A percentile compares a stretch with the other conserved stretches of the same genome.
phyloP scores from a whole-genome alignment of 2,329 filamentous ascomycete species.

The Aspergillus sp. region DNA sequence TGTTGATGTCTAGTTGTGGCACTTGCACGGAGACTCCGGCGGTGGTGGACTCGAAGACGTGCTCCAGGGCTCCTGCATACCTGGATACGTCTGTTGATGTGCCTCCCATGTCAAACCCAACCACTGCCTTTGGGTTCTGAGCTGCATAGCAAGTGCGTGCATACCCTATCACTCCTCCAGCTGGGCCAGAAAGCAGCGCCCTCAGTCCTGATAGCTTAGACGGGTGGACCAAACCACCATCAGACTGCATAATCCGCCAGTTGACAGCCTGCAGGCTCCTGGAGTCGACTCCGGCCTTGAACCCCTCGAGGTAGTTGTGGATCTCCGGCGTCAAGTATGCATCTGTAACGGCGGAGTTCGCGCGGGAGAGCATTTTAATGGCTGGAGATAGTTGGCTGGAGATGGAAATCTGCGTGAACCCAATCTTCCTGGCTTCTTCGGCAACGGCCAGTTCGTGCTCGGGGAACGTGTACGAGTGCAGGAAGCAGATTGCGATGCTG shows the following conservation, averaged over 20 bases:
- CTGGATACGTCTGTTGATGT: slow-evolving; percentile 87
- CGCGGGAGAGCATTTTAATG: slow-evolving; percentile 77
- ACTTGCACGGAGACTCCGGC: slow-evolving; percentile 93
- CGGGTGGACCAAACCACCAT: slow-evolving; percentile 65
- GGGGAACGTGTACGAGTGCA: slow-evolving; percentile 88
- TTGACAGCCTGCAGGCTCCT: slow-evolving; percentile 75
- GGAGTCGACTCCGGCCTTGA: slow-evolving; percentile 43
- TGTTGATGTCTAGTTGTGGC: slow-evolving; percentile 91
- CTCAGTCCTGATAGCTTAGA: slow-evolving; percentile 75
- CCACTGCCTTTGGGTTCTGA: slow-evolving; percentile 74
- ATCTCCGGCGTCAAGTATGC: slow-evolving; percentile 79
- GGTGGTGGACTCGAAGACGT: slow-evolving; percentile 91
- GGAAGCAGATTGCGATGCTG: slow-evolving; percentile 71
- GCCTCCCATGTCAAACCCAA: slow-evolving; percentile 95
- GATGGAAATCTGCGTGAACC: slow-evolving; percentile 76
- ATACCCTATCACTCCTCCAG: slow-evolving; percentile 89
- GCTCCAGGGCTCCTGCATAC: slow-evolving; percentile 85
- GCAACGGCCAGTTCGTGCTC: slow-evolving; percentile 79
- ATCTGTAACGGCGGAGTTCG: slow-evolving; percentile 75
- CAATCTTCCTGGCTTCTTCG: slow-evolving; percentile 74
- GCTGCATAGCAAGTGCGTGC: slow-evolving; percentile 83
- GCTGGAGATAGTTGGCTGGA: slow-evolving; percentile 74
- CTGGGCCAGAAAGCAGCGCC: slow-evolving; percentile 85
- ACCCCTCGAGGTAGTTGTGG: slow-evolving; percentile 58
- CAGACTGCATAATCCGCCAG: slow-evolving; percentile 84